A percentile compares a stretch with the other conserved stretches of the same genome.
Conservation (phyloP, 2,329 filamentous ascomycete species). For the Clarireedia homoeocarpa region DNA sequence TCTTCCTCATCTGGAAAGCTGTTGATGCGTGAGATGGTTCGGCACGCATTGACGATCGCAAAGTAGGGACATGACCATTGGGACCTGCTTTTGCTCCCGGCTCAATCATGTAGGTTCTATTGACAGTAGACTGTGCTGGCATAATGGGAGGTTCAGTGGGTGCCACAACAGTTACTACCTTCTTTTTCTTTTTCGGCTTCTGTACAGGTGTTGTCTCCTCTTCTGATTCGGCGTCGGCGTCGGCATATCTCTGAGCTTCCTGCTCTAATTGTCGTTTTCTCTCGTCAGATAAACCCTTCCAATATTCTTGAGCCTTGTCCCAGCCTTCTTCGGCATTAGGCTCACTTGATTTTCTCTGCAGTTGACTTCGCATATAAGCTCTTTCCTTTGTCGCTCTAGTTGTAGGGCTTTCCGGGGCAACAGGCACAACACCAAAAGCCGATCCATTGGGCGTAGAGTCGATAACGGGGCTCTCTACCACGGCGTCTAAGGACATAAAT, state of each 20-base stretch:
- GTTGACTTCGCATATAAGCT: conserved; percentile 16
- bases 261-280: conserved; percentile 52
- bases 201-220: conserved; percentile 25
- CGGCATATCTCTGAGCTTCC: conserved; percentile 39
- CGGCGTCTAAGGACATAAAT: conserved; percentile 66
- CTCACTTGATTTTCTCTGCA: conserved; percentile 17
- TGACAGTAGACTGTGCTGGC: conserved; percentile 19
- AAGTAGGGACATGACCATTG: conserved; percentile 23
- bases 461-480: conserved; percentile 50
- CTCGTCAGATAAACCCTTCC: conserved; percentile 56
- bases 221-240: conserved; percentile 35
- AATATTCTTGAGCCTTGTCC: conserved; percentile 62
- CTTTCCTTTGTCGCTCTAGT: conserved; percentile 19
- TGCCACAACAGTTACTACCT: conserved; percentile 8
- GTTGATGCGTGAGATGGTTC: conserved; percentile 20
- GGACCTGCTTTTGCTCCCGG: conserved; percentile 26
- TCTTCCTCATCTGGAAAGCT: conserved; percentile 26
- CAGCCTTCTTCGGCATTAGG: conserved; percentile 35
- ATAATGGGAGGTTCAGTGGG: background rate
- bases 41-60: conserved; percentile 42
- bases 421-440: conserved; percentile 15
- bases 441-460: conserved; percentile 21
- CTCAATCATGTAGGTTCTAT: conserved; percentile 35
- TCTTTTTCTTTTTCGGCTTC: conserved; percentile 20
- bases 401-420: conserved; percentile 24